Conservation (phyloP, 1,139 yeast species). For the Debaryomycetaceae sp. region DNA sequence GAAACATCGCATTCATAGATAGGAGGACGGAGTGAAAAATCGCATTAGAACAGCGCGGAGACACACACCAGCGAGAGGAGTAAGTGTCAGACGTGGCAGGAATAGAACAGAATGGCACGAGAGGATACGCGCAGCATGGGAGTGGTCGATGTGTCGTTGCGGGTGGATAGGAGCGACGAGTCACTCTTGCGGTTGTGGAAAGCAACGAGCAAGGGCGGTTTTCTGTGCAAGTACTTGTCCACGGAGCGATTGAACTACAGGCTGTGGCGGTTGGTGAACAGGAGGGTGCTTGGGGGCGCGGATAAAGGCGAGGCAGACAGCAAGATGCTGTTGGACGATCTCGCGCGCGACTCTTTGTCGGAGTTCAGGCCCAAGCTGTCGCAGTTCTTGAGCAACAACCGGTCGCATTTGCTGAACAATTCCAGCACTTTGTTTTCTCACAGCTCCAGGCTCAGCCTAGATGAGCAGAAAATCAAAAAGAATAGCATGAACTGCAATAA, state of each 20-base stretch:
- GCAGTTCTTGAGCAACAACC: constrained; percentile 10
- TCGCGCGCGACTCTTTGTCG: constrained; percentile 8
- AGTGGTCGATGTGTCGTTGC: neutral
- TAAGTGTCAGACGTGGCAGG: neutral
- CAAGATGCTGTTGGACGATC: constrained; percentile 4
- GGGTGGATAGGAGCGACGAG: constrained; percentile 6
- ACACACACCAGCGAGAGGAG: neutral
- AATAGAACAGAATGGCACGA: neutral
- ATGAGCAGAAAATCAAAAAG: constrained; percentile 3
- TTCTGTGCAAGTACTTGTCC: constrained; percentile 8
- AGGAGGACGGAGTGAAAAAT: neutral
- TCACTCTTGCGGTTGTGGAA: constrained; percentile 18
- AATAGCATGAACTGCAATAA: constrained; percentile 8
- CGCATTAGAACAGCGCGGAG: neutral
- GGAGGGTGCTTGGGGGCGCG: constrained; percentile 4
- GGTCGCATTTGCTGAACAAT: constrained; percentile 12
- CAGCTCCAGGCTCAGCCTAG: constrained; percentile 16
- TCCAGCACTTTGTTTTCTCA: constrained; percentile 21
- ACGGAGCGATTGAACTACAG: constrained; percentile 22
- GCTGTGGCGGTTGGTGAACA: constrained; percentile 25
- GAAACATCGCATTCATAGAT: neutral
- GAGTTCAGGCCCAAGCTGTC: constrained; percentile 10
- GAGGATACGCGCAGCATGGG: neutral
- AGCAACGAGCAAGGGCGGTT: constrained; percentile 11
- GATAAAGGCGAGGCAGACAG: neutral